Base-by-base conservation (phyloP, 164 flowering plant genomes). In the Taxillus chinensis region DNA sequence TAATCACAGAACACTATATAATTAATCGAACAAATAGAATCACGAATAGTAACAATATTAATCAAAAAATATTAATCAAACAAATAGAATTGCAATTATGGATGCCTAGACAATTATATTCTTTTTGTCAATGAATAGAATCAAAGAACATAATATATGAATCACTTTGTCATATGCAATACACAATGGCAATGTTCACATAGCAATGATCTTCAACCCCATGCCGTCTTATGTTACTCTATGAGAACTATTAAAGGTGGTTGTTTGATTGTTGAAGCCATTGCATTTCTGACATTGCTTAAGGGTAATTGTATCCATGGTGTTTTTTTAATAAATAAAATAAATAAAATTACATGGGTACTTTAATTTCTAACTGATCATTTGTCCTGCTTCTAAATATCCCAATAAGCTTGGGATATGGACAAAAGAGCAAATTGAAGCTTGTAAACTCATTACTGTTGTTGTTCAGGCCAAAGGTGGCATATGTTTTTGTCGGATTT, bases 401-500 rank as follows among this genome's bases (percentile, higher is more conserved):
- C 75, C 75, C 0, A 5, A 68, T 2, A 73, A 74, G 0, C 84
- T 84, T 14, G 84, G 86, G 6, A 77, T 80, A 17, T 78, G 82
- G 86, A 80, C 74, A 5, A 71, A 68, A 45, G 83, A 82, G 61
- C 86, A 82, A 57, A 79, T 82, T 5, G 78, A 79, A 51, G 86
- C 80, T 7, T 79, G 83, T 82, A 82, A 76, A 57, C 83, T 83
- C 10, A 74, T 82, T 57, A 81, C 76, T 2, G 59, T 78, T 17
- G 86, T 74, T 51, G 82, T 82, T 50, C 83, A 82, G 70, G 78
- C 63, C 2, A 82, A 82, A 64, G 82, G 83, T 39, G 83, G 73
- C n/a, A 38, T 70, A 53, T 76, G 78, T 73, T 80, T 80, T 49
- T 78, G 82, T 59, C 86, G 78, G 59, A 67, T 82, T 64, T 80